These are phyloP conservation scores for Phytophthora tentaculata DNA, from an alignment of 352 stramenopile genomes.

Conservation along the genomic window DNA sequence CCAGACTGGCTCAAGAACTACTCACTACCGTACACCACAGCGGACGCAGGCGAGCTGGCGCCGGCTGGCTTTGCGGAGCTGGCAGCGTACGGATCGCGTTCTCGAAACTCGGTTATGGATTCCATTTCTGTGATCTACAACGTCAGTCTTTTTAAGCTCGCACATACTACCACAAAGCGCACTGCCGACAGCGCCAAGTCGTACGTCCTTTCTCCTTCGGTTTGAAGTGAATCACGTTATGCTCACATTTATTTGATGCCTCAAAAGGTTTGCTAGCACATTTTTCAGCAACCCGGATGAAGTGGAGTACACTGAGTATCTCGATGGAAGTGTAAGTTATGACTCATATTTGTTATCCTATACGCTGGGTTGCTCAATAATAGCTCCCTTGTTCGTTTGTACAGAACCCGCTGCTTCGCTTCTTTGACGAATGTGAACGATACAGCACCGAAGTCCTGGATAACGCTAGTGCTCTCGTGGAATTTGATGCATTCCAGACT, in stretches of 20 bases:
- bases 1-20: constrained; percentile 67
- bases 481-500: constrained; percentile 43
- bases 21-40: constrained; percentile 63
- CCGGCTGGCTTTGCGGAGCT: constrained; percentile 44
- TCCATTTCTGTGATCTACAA: constrained; percentile 35
- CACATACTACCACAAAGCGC: constrained; percentile 59
- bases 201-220: constrained; percentile 21
- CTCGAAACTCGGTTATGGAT: constrained; percentile 25
- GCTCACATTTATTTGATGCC: not conserved
- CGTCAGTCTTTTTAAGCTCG: constrained; percentile 48
- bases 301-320: constrained; percentile 60
- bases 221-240: not conserved
- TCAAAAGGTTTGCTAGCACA: constrained; percentile 50
- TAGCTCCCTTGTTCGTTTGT: too few relatives aligned
- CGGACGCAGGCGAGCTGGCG: constrained; percentile 44
- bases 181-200: constrained; percentile 60
- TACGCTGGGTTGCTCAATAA: not conserved
- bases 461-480: constrained; percentile 49
- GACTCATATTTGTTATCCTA: too few relatives aligned
- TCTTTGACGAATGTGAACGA: constrained; percentile 69
- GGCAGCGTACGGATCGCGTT: constrained; percentile 37
- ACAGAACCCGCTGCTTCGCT: constrained; percentile 66
- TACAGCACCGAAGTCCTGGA: constrained; percentile 59
- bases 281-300: constrained; percentile 71
- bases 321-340: constrained; percentile 41